A percentile compares a stretch with the other conserved stretches of the same genome.
Evolutionary conservation across 192 early-diverging fungal genomes (phyloP).

Genomic region (Linnemannia exigua): DNA sequence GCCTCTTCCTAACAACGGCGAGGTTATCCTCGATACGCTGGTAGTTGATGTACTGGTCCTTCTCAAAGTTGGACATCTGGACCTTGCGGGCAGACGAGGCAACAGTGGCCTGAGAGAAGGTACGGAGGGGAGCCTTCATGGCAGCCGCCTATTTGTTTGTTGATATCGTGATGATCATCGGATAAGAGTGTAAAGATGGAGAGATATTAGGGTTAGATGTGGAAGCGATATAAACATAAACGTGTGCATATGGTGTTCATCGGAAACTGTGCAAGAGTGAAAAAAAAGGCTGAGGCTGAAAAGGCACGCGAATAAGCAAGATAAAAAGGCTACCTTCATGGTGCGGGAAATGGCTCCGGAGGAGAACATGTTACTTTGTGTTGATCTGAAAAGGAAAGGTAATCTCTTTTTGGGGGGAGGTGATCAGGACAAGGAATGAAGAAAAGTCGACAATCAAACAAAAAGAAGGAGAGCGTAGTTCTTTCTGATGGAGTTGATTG

Average conservation of each 20-base stretch:
- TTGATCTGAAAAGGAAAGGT: neutral
- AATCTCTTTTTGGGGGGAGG: slow-evolving; percentile 5
- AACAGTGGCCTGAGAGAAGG: slow-evolving; percentile 65
- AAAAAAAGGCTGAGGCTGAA: neutral
- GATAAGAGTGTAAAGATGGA: neutral
- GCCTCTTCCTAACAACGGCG: slow-evolving; percentile 93
- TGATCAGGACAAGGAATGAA: neutral
- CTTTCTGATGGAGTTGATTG: slow-evolving; percentile 14
- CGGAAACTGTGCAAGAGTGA: neutral
- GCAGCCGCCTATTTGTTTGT: slow-evolving; percentile 40
- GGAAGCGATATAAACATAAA: neutral
- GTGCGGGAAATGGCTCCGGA: slow-evolving; percentile 57
- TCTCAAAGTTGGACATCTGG: slow-evolving; percentile 92
- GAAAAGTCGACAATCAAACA: slow-evolving; percentile 1
- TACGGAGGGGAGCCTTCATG: slow-evolving; percentile 61
- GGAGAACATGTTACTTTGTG: slow-evolving; percentile 43
- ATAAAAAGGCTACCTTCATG: slow-evolving; percentile 35
- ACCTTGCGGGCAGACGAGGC: slow-evolving; percentile 77
- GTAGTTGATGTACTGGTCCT: slow-evolving; percentile 98
- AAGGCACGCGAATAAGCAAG: neutral
- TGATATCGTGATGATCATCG: neutral
- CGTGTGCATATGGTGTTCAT: neutral
- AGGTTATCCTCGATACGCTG: slow-evolving; percentile 96
- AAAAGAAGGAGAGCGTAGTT: slow-evolving; percentile 17
- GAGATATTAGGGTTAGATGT: neutral